phyloP scores from a whole-genome alignment of 2,329 filamentous ascomycete genomes.

The Trichoderma aggressivum region DNA sequence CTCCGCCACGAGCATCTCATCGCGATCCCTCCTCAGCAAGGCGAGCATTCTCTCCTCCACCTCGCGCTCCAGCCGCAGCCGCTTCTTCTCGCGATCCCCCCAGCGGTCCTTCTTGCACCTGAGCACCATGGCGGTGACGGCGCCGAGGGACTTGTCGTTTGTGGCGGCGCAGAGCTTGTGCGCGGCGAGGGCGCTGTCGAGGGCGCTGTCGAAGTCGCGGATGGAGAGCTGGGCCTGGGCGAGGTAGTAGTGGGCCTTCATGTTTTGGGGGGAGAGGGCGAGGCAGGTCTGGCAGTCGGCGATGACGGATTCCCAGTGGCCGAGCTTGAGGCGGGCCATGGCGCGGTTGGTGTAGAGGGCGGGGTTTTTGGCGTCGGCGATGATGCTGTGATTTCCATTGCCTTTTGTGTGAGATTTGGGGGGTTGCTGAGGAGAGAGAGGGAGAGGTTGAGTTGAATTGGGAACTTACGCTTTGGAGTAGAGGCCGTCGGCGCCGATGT shows the following conservation, averaged over 20 bases:
- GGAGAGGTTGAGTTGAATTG: neutral
- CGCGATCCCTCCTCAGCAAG: slow-evolving; percentile 46
- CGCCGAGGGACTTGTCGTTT: slow-evolving; percentile 64
- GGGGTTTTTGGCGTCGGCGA: slow-evolving; percentile 72
- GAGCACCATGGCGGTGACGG: slow-evolving; percentile 71
- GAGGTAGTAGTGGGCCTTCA: slow-evolving; percentile 83
- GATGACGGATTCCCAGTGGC: slow-evolving; percentile 70
- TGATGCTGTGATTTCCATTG: slow-evolving; percentile 53
- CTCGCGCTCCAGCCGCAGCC: slow-evolving; percentile 52
- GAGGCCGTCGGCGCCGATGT: slow-evolving; percentile 59
- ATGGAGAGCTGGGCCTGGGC: slow-evolving; percentile 79
- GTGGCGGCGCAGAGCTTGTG: slow-evolving; percentile 65
- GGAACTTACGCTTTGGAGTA: slow-evolving; percentile 67
- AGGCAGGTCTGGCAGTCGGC: slow-evolving; percentile 75
- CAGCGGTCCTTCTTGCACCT: slow-evolving; percentile 82
- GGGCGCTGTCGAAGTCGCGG: slow-evolving; percentile 61
- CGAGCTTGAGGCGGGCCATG: slow-evolving; percentile 73
- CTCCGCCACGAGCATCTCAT: slow-evolving; percentile 37
- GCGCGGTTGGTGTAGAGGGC: slow-evolving; percentile 87
- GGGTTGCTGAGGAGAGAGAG: neutral
- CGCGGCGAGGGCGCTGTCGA: slow-evolving; percentile 66
- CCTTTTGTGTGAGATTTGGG: neutral
- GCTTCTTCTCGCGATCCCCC: slow-evolving; percentile 66
- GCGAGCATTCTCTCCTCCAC: slow-evolving; percentile 59
- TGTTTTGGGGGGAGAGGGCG: slow-evolving; percentile 57